Base-by-base conservation (phyloP, 1,284 basidiomycete species). In the Golubevia pallescens region DNA sequence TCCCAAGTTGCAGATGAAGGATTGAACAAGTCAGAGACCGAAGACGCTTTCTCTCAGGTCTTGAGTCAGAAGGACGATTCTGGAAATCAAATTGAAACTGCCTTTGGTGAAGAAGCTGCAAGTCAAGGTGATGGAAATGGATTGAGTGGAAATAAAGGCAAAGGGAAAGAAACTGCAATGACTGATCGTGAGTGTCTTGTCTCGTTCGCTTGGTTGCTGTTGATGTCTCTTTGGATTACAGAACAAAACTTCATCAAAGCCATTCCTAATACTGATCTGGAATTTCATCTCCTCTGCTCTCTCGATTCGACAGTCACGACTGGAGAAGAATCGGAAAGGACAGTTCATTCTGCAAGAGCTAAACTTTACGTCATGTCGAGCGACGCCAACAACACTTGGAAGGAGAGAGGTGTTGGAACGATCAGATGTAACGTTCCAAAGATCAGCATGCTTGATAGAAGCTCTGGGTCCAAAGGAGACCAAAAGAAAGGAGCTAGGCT, bases 301-400 rank as follows among this genome's bases (percentile, higher is more conserved):
- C 19, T 56, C 60, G 16, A n/a, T n/a, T n/a, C n/a, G 66, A 23
- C 75, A 95, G 94, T 93, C 34, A 87, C 89, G 55, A 97, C 95
- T 0, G 95, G 95, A 8, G 95, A 97, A 86, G 95, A 97, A 85
- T 92, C 93, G 21, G 95, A 97, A 84, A 90, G 92, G 67, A 94
- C 92, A 0, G 87, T 94, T 55, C 91, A 92, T 85, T 92, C 93
- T 86, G 91, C 92, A 10, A 91, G 95, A 67, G 92, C 92, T 56
- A 97, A 96, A 87, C 87, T 97, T 34, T 96, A 91, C 83, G 87
- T 90, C 16, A 89, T 95, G 75, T 62, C 73, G 2, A n/a, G 13
- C 20, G 89, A 90, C 73, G 87, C 89, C 80, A 87, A 88, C 66
- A 89, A 88, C 60, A 88, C 89, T 61, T 97, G 94, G 94, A 93